Evolutionary conservation across 192 early-diverging fungal species (phyloP).

Genomic region (Backusella tuberculispora): DNA sequence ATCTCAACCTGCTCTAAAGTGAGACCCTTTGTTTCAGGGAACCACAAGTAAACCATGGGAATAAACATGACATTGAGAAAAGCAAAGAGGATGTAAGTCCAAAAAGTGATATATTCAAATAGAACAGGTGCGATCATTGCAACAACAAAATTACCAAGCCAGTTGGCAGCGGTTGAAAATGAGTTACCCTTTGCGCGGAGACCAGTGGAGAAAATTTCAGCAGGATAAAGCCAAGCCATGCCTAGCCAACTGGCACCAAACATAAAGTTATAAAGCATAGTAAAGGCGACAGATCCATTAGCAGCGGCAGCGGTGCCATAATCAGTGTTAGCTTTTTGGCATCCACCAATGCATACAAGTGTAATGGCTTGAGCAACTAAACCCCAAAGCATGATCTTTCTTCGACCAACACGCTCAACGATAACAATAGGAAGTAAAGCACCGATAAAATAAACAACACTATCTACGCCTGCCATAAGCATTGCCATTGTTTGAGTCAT

Average conservation of each 20-base stretch:
- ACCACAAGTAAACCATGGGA: constrained; percentile 59
- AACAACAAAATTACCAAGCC: constrained; percentile 75
- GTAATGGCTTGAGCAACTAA: constrained; percentile 45
- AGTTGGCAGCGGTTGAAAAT: constrained; percentile 75
- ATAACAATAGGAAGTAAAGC: constrained; percentile 72
- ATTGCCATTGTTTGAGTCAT: constrained; percentile 46
- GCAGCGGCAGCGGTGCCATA: constrained; percentile 36
- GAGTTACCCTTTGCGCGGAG: constrained; percentile 78
- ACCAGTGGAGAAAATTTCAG: constrained; percentile 78
- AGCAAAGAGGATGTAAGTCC: constrained; percentile 61
- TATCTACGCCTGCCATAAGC: constrained; percentile 62
- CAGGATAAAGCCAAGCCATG: constrained; percentile 77
- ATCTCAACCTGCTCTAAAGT: constrained; percentile 67
- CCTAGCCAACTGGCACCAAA: constrained; percentile 83
- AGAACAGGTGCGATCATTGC: constrained; percentile 66
- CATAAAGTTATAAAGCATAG: constrained; percentile 67
- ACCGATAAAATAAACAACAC: constrained; percentile 68
- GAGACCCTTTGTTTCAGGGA: constrained; percentile 86
- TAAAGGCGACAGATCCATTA: constrained; percentile 54
- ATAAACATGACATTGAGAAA: constrained; percentile 50
- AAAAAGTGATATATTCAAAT: constrained; percentile 59
- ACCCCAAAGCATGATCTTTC: constrained; percentile 67
- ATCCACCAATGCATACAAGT: constrained; percentile 35
- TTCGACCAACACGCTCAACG: constrained; percentile 73
- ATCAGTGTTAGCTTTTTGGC: constrained; percentile 32